phyloP scores from a whole-genome alignment of 768 basidiomycete genomes.

The Serendipita vermifera region DNA sequence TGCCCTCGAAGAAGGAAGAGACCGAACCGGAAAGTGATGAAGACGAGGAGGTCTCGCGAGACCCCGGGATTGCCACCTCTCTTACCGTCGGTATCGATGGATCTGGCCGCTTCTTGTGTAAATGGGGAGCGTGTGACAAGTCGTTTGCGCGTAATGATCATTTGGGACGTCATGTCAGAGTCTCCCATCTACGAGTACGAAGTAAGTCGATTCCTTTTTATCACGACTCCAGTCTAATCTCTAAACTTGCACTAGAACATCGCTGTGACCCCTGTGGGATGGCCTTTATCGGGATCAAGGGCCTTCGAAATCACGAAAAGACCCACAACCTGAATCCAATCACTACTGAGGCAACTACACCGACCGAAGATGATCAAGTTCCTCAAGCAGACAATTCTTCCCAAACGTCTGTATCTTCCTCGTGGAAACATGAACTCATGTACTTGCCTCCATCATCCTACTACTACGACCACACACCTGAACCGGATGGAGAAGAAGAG shows the following conservation, averaged over 20 bases:
- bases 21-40: background rate
- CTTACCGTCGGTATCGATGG: constrained; percentile 1
- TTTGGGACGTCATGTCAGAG: constrained; percentile 4
- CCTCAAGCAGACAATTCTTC: too few species aligned
- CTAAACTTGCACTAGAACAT: background rate
- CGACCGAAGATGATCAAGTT: too few species aligned
- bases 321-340: background rate
- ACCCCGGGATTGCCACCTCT: background rate
- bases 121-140: constrained; percentile 7
- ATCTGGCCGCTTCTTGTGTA: background rate
- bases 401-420: too few species aligned
- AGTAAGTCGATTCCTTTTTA: background rate
- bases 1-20: background rate
- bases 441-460: too few species aligned
- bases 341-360: too few species aligned
- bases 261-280: constrained; percentile 1
- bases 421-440: too few species aligned
- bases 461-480: too few species aligned
- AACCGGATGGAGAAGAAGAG: too few species aligned
- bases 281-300: constrained; percentile 9
- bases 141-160: constrained; percentile 7
- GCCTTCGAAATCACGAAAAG: constrained; percentile 1
- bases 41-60: background rate
- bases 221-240: background rate
- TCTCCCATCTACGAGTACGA: constrained; percentile 2